phyloP scores from a whole-genome alignment of 257 asterid species.

The Galeopsis tetrahit region DNA sequence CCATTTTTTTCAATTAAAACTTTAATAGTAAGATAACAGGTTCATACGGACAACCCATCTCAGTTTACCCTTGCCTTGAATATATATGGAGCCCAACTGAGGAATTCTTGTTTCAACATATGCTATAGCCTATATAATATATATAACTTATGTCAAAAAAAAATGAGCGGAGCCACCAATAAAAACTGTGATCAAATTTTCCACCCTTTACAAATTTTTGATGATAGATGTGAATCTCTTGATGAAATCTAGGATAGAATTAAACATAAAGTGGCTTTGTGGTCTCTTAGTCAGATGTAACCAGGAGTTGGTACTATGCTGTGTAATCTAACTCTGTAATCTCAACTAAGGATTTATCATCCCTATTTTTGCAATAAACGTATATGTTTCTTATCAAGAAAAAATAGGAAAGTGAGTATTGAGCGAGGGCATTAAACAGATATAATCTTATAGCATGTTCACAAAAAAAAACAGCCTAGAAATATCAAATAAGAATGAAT shows the following conservation, averaged over 20 bases:
- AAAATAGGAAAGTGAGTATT: not conserved
- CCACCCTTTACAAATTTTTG: no score
- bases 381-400: no score
- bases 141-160: not conserved
- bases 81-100: not conserved
- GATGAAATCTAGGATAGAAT: no score
- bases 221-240: no score
- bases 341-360: no score
- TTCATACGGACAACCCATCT: constrained; percentile 1
- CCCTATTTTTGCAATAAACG: no score
- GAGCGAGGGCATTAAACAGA: not conserved
- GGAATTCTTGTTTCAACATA: not conserved
- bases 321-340: no score
- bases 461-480: constrained; percentile 17
- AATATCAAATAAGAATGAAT: constrained; percentile 20
- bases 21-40: not conserved
- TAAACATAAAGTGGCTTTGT: no score
- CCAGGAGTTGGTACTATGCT: no score
- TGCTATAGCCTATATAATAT: not conserved
- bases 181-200: not conserved
- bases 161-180: not conserved
- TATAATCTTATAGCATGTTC: not conserved
- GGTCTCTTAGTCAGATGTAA: no score
- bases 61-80: not conserved
- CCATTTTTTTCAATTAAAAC: not conserved